Evolutionary conservation across 1,284 basidiomycete species (phyloP), one percentile per base, ranked within the genome.

Genomic region (Melampsora americana): DNA sequence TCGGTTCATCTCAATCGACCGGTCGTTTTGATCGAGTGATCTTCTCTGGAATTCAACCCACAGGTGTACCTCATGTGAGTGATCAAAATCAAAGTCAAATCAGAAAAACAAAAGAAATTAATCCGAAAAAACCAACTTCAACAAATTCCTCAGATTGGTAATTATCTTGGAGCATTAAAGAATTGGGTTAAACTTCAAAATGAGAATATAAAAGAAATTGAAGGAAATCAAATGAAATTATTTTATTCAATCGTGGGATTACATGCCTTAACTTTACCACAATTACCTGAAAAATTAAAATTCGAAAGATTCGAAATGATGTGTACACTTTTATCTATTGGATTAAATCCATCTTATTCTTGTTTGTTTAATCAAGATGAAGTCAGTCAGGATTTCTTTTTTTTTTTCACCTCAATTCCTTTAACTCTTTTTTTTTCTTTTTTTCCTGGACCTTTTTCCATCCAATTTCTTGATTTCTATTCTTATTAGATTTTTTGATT

Each of bases 211-310:
- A 59, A 59, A 23, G 18, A 59, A 59, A 20, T 18, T 5, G n/a
- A 28, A n/a, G 26, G 50, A 3, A 64, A 64, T 23, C 46, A 62
- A 60, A 12, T 16, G 23, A 28, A 66, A 28, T 20, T 95, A 26
- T 84, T 92, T 71, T 96, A 93, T 83, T 91, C 91, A 20, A 90
- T 96, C 78, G 95, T 94, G 14, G 94, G 94, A 39, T 90, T 92
- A 87, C 93, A 96, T 83, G 92, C 93, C 12, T 86, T 96, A 79
- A 95, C 93, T 0, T 84, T 95, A n/a, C 92, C 92, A 5, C 92
- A 95, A 85, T 85, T 92, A 80, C 91, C 93, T 0, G 82, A 83
- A 44, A 82, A 84, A n/a, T 85, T 95, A 20, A 84, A 85, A 9
- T 80, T 84, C 4, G 88, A 94, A 66, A 84, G 91, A 50, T 85